Evolutionary conservation across 202 grass and related monocot species (phyloP).

Genomic region (Brachypodium distachyon): DNA sequence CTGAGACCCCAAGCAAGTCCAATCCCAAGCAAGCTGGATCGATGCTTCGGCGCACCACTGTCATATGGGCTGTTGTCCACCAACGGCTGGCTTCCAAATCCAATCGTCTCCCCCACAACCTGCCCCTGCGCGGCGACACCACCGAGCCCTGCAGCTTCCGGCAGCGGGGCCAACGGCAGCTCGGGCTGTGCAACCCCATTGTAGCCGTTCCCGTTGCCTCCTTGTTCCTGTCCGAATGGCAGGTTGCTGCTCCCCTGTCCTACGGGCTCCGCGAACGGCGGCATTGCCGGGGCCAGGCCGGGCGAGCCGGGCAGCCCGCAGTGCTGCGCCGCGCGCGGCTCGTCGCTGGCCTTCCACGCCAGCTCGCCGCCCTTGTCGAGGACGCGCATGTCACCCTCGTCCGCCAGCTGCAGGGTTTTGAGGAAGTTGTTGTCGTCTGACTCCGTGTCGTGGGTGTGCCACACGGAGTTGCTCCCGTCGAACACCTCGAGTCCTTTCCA

Average conservation of each 20-base stretch:
- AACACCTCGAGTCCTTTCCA: constrained; percentile 77
- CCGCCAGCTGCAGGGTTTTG: constrained; percentile 59
- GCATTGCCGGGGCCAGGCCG: constrained; percentile 31
- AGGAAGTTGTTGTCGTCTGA: constrained; percentile 49
- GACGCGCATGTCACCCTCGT: constrained; percentile 93
- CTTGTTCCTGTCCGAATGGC: constrained; percentile 35
- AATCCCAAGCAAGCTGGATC: background rate
- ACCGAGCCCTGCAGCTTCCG: constrained; percentile 10
- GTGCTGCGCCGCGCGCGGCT: constrained; percentile 52
- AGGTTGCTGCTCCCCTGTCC: constrained; percentile 38
- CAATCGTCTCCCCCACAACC: constrained; percentile 32
- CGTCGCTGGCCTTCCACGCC: constrained; percentile 83
- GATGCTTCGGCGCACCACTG: constrained; percentile 33
- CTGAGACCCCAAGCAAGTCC: constrained; percentile 6
- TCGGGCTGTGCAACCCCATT: constrained; percentile 15
- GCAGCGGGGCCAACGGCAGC: constrained; percentile 9
- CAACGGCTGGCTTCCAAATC: constrained; percentile 57
- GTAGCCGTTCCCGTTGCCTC: background rate
- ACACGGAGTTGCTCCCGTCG: constrained; percentile 78
- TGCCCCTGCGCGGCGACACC: constrained; percentile 1
- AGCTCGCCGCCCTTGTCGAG: constrained; percentile 78
- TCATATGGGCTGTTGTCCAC: constrained; percentile 88
- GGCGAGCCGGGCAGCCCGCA: constrained; percentile 70
- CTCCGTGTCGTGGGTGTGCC: constrained; percentile 41
- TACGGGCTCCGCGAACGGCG: constrained; percentile 52